Conservation (phyloP, 2,329 filamentous ascomycete species). For the Aureobasidium sp. region DNA sequence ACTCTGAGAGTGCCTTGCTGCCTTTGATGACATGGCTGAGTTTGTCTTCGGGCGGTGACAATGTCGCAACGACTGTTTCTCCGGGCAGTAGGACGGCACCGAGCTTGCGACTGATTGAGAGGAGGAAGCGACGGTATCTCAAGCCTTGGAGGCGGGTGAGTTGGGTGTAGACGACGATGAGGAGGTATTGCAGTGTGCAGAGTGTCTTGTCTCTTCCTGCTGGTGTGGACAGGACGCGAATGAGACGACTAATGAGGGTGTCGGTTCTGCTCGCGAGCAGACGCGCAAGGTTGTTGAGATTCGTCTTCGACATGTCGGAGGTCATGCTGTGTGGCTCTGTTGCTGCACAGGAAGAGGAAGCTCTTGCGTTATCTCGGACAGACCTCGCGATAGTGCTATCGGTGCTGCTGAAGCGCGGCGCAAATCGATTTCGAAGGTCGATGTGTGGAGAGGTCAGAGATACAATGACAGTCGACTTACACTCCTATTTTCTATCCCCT, state of each 20-base stretch:
- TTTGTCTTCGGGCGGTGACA: conserved; percentile 29
- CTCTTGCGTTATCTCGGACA: not conserved
- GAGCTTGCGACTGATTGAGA: conserved; percentile 32
- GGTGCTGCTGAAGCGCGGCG: not conserved
- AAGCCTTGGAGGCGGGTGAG: conserved; percentile 32
- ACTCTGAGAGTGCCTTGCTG: conserved; percentile 47
- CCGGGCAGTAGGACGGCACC: conserved; percentile 34
- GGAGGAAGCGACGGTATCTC: conserved; percentile 30
- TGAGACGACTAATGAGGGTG: conserved; percentile 28
- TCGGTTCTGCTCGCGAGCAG: conserved; percentile 25
- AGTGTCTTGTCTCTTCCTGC: conserved; percentile 35
- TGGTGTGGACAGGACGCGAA: conserved; percentile 34
- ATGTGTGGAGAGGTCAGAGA: not conserved
- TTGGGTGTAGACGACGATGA: conserved; percentile 35
- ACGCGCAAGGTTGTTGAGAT: not conserved
- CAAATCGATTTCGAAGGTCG: not conserved
- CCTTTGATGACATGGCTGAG: conserved; percentile 30
- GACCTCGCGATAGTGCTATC: not conserved
- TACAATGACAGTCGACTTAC: not conserved
- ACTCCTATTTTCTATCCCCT: not conserved
- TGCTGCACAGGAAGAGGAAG: not conserved
- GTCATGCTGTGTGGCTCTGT: not conserved
- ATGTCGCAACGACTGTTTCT: conserved; percentile 33
- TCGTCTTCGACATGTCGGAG: not conserved
- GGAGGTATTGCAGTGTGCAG: conserved; percentile 38